Evolutionary conservation across 1,284 basidiomycete genomes (phyloP).

Genomic region (Cutaneotrichosporon daszewskae): DNA sequence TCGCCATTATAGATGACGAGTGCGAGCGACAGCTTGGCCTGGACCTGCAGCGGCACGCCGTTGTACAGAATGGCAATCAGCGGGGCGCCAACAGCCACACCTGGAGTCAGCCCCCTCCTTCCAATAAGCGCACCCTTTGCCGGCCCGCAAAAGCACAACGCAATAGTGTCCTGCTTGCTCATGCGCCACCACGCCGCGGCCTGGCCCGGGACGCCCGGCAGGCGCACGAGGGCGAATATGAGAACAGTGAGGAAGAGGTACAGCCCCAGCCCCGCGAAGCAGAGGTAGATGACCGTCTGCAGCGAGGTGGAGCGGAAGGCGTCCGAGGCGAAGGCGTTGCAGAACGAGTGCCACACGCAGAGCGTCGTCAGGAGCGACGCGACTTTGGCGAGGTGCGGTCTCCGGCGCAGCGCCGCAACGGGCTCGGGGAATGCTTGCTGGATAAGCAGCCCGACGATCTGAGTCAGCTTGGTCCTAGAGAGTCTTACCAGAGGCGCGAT

Average conservation of each 20-base stretch:
- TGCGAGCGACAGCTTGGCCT: slow-evolving; percentile 8
- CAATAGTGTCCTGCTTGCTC: slow-evolving; percentile 17
- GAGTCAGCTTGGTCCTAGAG: neutral
- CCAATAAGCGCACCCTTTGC: slow-evolving; percentile 13
- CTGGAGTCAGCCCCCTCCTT: neutral
- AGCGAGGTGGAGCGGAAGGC: slow-evolving; percentile 29
- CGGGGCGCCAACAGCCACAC: slow-evolving; percentile 20
- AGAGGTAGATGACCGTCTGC: slow-evolving; percentile 33
- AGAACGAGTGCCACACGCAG: slow-evolving; percentile 26
- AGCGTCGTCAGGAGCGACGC: slow-evolving; percentile 6
- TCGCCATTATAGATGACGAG: slow-evolving; percentile 11
- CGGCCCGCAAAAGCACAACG: slow-evolving; percentile 24
- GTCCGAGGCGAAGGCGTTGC: slow-evolving; percentile 34
- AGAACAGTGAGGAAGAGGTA: slow-evolving; percentile 27
- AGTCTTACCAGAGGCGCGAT: slow-evolving; percentile 7
- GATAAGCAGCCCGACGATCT: slow-evolving; percentile 7
- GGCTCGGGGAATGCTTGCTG: slow-evolving; percentile 5
- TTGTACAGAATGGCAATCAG: slow-evolving; percentile 22
- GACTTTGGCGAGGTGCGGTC: slow-evolving; percentile 4
- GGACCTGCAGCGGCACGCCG: neutral
- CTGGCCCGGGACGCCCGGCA: slow-evolving; percentile 5
- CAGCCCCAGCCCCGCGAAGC: slow-evolving; percentile 24
- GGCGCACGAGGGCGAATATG: slow-evolving; percentile 29
- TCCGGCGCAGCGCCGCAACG: neutral
- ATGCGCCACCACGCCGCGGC: slow-evolving; percentile 15